Conservation (phyloP, 306 rosid genomes). For the Benincasa hispida region DNA sequence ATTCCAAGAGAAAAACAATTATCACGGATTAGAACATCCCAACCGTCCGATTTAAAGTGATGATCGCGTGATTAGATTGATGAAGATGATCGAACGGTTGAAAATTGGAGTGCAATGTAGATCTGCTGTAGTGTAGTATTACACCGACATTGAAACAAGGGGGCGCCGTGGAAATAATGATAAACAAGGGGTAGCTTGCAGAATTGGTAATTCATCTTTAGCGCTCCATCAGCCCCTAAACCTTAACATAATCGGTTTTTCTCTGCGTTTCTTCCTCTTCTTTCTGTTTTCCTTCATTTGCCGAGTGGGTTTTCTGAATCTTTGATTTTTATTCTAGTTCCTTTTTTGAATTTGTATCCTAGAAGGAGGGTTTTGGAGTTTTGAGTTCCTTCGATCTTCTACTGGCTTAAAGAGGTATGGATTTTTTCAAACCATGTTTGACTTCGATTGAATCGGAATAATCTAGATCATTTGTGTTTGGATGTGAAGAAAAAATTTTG, state of each 20-base stretch:
- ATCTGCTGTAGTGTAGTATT: not conserved
- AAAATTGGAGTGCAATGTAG: not conserved
- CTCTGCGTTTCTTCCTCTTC: not conserved
- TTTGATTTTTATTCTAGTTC: not conserved
- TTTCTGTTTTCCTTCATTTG: not conserved
- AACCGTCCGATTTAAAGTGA: not conserved
- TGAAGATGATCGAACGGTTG: not conserved
- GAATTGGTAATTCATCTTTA: not conserved
- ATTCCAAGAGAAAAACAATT: not conserved
- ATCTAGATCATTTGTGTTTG: not conserved
- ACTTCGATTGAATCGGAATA: not conserved
- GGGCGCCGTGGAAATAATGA: conserved; percentile 14
- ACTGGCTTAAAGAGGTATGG: not conserved
- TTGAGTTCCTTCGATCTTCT: not conserved
- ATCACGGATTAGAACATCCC: not conserved
- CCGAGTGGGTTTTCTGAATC: not conserved
- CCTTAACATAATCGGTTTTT: not conserved
- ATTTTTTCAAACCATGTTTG: not conserved
- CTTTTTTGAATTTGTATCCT: not conserved
- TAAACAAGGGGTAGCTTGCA: not conserved
- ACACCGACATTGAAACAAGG: conserved; percentile 4
- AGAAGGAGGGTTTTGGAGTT: not conserved
- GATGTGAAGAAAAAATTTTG: not conserved
- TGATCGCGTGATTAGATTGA: not conserved
- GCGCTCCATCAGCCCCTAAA: not conserved